A percentile compares a stretch with the other conserved stretches of the same genome.
These are phyloP conservation scores for Cystofilobasidium bisporidii DNA, from an alignment of 768 basidiomycete species.

Conservation along the genomic window DNA sequence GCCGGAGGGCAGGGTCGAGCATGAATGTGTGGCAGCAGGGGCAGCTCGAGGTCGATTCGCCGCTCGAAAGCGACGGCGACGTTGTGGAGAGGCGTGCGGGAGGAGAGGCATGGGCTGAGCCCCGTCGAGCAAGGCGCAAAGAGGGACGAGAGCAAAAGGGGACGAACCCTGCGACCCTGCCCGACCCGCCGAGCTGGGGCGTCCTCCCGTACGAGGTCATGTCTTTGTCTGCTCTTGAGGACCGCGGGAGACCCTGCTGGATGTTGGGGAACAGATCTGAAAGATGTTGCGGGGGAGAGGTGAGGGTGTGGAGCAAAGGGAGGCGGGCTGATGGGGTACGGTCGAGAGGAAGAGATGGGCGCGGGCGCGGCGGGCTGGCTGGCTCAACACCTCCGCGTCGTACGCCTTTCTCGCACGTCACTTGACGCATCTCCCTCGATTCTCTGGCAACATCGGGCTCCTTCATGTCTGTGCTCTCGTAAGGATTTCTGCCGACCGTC, in stretches of 20 bases:
- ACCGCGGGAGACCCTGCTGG: slow-evolving; percentile 1
- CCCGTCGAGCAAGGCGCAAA: not conserved
- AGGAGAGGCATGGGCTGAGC: not conserved
- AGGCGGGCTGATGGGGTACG: not conserved
- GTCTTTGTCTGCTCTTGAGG: not conserved
- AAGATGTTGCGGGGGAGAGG: not conserved
- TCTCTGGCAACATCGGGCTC: too few species aligned
- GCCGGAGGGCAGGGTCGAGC: too few species aligned
- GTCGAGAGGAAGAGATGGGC: not conserved
- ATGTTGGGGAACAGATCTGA: slow-evolving; percentile 1
- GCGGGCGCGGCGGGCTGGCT: too few species aligned
- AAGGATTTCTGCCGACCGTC: too few species aligned
- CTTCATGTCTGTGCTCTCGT: too few species aligned
- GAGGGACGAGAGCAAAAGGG: not conserved
- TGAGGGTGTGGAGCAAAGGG: not conserved
- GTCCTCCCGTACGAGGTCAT: slow-evolving; percentile 6
- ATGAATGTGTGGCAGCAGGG: not conserved
- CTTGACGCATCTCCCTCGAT: too few species aligned
- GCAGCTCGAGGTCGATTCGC: too few species aligned
- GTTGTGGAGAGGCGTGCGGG: too few species aligned
- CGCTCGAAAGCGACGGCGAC: too few species aligned
- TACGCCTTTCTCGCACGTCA: too few species aligned
- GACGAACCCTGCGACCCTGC: slow-evolving; percentile 1
- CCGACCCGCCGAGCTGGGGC: not conserved
- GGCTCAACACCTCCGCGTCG: too few species aligned